These are phyloP conservation scores for Erysimum cheiranthoides DNA, from an alignment of 345 rosid genomes.

Conservation along the genomic window DNA sequence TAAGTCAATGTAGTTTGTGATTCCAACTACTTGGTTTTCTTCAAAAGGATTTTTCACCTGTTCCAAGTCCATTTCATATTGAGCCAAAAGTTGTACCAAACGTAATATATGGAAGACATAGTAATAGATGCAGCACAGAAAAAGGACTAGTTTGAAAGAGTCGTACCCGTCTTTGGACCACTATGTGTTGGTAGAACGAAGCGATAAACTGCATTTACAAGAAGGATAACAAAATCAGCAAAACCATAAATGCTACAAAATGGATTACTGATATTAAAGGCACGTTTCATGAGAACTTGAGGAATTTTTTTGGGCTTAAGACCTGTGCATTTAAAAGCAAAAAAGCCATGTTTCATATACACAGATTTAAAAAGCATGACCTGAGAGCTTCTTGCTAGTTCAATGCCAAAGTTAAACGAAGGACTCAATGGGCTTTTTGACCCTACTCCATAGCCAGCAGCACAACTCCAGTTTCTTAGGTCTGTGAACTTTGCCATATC, in stretches of 20 bases:
- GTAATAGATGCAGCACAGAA: background rate
- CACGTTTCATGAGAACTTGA: background rate
- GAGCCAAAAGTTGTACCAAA: background rate
- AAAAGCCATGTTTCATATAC: background rate
- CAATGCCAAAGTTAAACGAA: constrained; percentile 85
- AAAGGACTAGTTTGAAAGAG: constrained; percentile 35
- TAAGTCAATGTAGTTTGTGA: constrained; percentile 91
- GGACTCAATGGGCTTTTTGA: constrained; percentile 87
- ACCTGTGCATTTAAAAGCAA: background rate
- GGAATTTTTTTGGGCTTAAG: background rate
- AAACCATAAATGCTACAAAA: constrained; percentile 1
- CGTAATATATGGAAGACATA: background rate
- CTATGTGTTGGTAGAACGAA: constrained; percentile 87
- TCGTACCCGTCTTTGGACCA: constrained; percentile 90
- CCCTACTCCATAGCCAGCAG: constrained; percentile 85
- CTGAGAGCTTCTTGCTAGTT: constrained; percentile 81
- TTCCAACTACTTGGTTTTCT: constrained; percentile 79
- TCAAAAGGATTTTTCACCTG: constrained; percentile 94
- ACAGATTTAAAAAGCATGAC: constrained; percentile 45
- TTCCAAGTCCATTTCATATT: constrained; percentile 24
- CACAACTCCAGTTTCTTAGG: constrained; percentile 82
- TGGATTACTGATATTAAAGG: background rate
- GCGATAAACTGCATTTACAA: constrained; percentile 75
- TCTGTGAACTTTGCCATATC: constrained; percentile 58
- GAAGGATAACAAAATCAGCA: constrained; percentile 32